phyloP scores from a whole-genome alignment of 495 filamentous ascomycete genomes.

The Collariella sp. region DNA sequence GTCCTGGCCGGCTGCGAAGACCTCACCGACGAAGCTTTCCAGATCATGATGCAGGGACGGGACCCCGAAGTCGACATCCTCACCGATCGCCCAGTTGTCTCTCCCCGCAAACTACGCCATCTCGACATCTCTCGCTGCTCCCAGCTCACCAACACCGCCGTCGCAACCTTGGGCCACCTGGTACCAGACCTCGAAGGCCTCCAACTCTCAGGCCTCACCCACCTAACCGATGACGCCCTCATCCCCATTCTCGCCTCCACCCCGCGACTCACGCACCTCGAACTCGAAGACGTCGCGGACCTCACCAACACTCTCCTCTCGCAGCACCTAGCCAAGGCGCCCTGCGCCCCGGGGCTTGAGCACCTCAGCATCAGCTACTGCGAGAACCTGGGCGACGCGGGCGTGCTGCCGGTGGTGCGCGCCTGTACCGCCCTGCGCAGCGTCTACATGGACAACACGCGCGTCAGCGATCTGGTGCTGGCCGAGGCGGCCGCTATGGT shows the following conservation, averaged over 20 bases:
- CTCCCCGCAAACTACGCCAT: slow-evolving; percentile 71
- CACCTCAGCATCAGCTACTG: slow-evolving; percentile 88
- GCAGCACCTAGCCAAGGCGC: slow-evolving; percentile 59
- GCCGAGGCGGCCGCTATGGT: slow-evolving; percentile 75
- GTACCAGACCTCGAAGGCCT: slow-evolving; percentile 76
- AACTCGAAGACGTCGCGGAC: slow-evolving; percentile 75
- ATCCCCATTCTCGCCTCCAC: slow-evolving; percentile 63
- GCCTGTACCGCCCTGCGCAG: slow-evolving; percentile 57
- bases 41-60: slow-evolving; percentile 61
- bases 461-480: slow-evolving; percentile 78
- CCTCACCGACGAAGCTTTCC: slow-evolving; percentile 62
- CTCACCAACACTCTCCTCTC: slow-evolving; percentile 67
- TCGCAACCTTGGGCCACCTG: slow-evolving; percentile 59
- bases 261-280: slow-evolving; percentile 72
- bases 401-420: slow-evolving; percentile 77
- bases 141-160: slow-evolving; percentile 58
- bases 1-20: slow-evolving; percentile 69
- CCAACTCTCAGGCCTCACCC: slow-evolving; percentile 62
- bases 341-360: slow-evolving; percentile 59
- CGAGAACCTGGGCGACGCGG: slow-evolving; percentile 71
- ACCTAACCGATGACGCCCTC: slow-evolving; percentile 65
- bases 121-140: slow-evolving; percentile 76
- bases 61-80: slow-evolving; percentile 70
- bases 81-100: slow-evolving; percentile 64
- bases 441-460: slow-evolving; percentile 90